These are phyloP conservation scores for Pseudozyma pruni DNA, from an alignment of 1,284 basidiomycete species.

Conservation along the genomic window DNA sequence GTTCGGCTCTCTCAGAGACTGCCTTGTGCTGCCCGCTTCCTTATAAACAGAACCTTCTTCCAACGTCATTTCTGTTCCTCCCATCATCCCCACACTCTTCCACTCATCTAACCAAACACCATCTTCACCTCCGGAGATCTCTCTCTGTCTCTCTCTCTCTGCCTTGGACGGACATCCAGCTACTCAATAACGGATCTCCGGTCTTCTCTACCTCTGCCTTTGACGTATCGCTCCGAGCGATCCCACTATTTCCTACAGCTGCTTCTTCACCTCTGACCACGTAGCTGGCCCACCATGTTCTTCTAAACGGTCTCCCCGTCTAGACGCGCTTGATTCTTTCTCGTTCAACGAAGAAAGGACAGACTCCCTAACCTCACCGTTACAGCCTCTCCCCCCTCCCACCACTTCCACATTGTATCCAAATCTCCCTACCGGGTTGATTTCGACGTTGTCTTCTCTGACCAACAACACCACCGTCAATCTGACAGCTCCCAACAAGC, in stretches of 20 bases:
- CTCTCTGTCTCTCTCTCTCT: too few species aligned
- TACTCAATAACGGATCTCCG: slow-evolving; percentile 19
- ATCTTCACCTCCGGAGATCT: slow-evolving; percentile 20
- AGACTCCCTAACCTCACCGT: slow-evolving; percentile 42
- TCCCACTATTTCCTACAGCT: slow-evolving; percentile 48
- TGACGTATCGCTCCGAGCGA: slow-evolving; percentile 22
- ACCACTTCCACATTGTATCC: slow-evolving; percentile 25
- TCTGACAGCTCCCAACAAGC: slow-evolving; percentile 45
- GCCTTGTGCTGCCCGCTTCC: slow-evolving; percentile 22
- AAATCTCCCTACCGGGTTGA: slow-evolving; percentile 52
- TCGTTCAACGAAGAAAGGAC: slow-evolving; percentile 52
- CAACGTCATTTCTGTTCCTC: background rate
- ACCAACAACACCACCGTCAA: slow-evolving; percentile 30
- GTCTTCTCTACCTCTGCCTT: slow-evolving; percentile 11
- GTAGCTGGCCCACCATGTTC: slow-evolving; percentile 54
- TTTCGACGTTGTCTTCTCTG: slow-evolving; percentile 53
- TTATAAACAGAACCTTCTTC: slow-evolving; percentile 13
- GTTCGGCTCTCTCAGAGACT: background rate
- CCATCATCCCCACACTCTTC: slow-evolving; percentile 7
- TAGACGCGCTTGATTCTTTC: slow-evolving; percentile 38
- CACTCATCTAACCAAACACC: slow-evolving; percentile 12
- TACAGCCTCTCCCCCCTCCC: slow-evolving; percentile 38
- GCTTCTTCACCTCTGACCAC: slow-evolving; percentile 45
- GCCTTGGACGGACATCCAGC: slow-evolving; percentile 17
- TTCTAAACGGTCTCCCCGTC: slow-evolving; percentile 51